Percentiles rank a stretch among this genome's conserved stretches.
These are phyloP conservation scores for Capsella bursapastoris DNA, from an alignment of 345 rosid species.

Conservation along the genomic window DNA sequence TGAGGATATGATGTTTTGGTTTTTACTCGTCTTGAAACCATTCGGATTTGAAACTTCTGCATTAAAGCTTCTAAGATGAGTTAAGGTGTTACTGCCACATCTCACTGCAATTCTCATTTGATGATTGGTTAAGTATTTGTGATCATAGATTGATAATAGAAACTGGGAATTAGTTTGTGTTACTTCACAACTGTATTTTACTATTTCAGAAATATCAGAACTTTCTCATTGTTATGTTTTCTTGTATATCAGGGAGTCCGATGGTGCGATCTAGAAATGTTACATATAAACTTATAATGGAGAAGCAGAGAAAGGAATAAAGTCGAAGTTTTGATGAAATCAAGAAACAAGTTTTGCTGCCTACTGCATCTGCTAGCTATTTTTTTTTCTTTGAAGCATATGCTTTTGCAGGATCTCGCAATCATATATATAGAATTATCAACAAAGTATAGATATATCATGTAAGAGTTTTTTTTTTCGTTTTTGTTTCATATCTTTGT, in stretches of 20 bases:
- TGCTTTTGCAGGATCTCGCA: conserved; percentile 33
- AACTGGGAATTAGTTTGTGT: neutral
- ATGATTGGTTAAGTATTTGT: conserved; percentile 21
- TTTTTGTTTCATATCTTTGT: conserved; percentile 1
- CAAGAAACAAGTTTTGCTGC: conserved; percentile 37
- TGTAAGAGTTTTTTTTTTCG: conserved; percentile 17
- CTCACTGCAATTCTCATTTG: neutral
- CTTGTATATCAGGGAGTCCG: conserved; percentile 6
- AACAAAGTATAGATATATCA: conserved; percentile 24
- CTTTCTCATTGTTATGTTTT: neutral
- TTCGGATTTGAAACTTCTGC: neutral
- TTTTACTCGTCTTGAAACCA: neutral
- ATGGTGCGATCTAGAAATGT: neutral
- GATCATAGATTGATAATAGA: neutral
- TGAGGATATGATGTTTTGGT: neutral
- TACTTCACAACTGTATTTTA: neutral
- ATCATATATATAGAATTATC: conserved; percentile 12
- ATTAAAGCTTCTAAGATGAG: neutral
- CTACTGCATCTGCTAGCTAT: conserved; percentile 38
- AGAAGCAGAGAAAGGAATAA: conserved; percentile 30
- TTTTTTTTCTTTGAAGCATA: conserved; percentile 13
- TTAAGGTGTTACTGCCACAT: neutral
- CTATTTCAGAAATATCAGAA: neutral
- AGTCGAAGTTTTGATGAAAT: conserved; percentile 32
- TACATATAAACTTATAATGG: conserved; percentile 9